These are phyloP conservation scores for Camelina hispida DNA, from an alignment of 345 rosid species.

Conservation along the genomic window DNA sequence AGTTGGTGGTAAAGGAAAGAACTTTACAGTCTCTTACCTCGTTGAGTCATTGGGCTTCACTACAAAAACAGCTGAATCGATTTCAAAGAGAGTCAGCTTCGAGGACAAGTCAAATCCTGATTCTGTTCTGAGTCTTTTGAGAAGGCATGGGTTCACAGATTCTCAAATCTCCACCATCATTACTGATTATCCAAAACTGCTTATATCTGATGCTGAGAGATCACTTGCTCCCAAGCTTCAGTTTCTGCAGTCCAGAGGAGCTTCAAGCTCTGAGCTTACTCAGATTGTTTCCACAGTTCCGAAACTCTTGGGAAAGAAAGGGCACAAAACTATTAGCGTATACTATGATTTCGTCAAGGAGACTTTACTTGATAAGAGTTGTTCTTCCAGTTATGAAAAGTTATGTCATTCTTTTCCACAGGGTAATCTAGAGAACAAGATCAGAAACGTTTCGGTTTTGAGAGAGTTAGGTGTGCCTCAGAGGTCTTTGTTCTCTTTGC, in stretches of 20 bases:
- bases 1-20: slow-evolving; percentile 8
- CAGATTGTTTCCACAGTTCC: slow-evolving; percentile 21
- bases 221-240: slow-evolving; percentile 39
- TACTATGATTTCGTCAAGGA: slow-evolving; percentile 28
- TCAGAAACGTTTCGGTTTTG: slow-evolving; percentile 20
- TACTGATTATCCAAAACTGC: slow-evolving; percentile 21
- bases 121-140: slow-evolving; percentile 17
- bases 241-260: slow-evolving; percentile 33
- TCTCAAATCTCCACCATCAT: slow-evolving; percentile 36
- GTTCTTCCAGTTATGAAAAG: not conserved
- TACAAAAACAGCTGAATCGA: slow-evolving; percentile 23
- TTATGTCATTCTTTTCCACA: not conserved
- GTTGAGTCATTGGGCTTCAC: slow-evolving; percentile 38
- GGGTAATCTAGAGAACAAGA: not conserved
- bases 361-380: not conserved
- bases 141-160: slow-evolving; percentile 28
- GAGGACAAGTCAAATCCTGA: not conserved
- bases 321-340: not conserved
- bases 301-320: slow-evolving; percentile 11
- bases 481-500: not conserved
- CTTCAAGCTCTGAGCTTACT: slow-evolving; percentile 28
- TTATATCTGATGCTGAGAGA: slow-evolving; percentile 11
- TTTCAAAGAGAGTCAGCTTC: not conserved
- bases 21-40: slow-evolving; percentile 26
- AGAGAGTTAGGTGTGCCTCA: slow-evolving; percentile 35